These are phyloP conservation scores for Physocladia obscura DNA, from an alignment of 192 early-diverging fungal genomes.

Conservation along the genomic window DNA sequence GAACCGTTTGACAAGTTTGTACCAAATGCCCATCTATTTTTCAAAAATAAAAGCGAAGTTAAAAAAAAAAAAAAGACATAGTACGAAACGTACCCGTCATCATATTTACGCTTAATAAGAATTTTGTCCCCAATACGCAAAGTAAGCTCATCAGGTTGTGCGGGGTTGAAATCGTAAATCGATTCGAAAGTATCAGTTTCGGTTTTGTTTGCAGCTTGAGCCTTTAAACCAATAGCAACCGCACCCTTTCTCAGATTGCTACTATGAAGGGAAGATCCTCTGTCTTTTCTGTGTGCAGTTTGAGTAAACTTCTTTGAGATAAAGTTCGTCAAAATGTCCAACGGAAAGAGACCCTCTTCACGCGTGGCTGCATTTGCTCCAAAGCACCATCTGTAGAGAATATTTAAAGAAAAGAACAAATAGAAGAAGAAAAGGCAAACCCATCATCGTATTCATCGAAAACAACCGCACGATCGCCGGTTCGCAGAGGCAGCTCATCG, in stretches of 20 bases:
- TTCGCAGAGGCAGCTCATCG: slow-evolving; percentile 4
- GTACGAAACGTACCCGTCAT: slow-evolving; percentile 12
- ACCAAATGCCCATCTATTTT: slow-evolving; percentile 20
- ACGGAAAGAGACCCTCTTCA: slow-evolving; percentile 11
- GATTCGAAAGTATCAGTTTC: background rate
- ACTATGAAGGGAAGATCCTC: background rate
- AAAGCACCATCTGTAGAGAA: slow-evolving; percentile 29
- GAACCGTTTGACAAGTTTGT: background rate
- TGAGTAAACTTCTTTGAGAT: background rate
- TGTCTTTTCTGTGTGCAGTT: background rate
- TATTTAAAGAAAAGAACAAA: background rate
- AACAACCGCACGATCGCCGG: slow-evolving; percentile 19
- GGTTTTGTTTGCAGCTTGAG: background rate
- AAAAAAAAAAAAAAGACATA: background rate
- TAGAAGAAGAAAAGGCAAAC: background rate
- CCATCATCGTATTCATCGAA: slow-evolving; percentile 30
- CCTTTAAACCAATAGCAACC: background rate
- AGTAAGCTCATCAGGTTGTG: background rate
- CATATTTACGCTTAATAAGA: slow-evolving; percentile 1
- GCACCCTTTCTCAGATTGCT: background rate
- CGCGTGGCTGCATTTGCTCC: slow-evolving; percentile 3
- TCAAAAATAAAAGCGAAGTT: background rate
- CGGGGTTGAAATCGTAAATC: background rate
- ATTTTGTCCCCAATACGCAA: background rate
- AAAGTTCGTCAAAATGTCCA: slow-evolving; percentile 6